Percentiles rank a stretch among this genome's conserved stretches.
These are phyloP conservation scores for Chromosphaera perkinsii DNA, from an alignment of 208 protist genomes.

Conservation along the genomic window DNA sequence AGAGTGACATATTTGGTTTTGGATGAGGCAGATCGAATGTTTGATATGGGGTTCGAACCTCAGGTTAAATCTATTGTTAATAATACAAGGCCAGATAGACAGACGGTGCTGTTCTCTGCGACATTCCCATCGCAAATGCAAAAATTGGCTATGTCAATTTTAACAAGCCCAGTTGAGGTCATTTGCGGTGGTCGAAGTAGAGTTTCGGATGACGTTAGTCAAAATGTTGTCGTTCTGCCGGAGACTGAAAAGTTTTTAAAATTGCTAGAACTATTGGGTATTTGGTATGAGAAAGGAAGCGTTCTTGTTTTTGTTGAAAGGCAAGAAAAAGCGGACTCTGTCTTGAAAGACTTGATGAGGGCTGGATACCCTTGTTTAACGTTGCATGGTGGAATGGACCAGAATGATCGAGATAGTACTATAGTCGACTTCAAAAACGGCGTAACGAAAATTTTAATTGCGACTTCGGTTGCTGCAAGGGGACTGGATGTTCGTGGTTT, in stretches of 20 bases:
- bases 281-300: constrained; percentile 37
- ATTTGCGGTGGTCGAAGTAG: constrained; percentile 47
- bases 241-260: constrained; percentile 58
- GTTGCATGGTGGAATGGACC: constrained; percentile 73
- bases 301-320: constrained; percentile 74
- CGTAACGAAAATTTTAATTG: constrained; percentile 59
- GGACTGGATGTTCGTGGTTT: constrained; percentile 76
- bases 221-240: constrained; percentile 58
- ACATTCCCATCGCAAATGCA: constrained; percentile 66
- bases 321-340: constrained; percentile 54
- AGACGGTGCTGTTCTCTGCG: constrained; percentile 94
- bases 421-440: constrained; percentile 68
- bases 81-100: constrained; percentile 83
- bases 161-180: constrained; percentile 52
- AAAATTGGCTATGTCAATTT: background rate
- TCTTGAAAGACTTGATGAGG: constrained; percentile 39
- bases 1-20: constrained; percentile 84
- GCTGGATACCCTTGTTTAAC: constrained; percentile 49
- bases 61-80: constrained; percentile 90
- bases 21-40: constrained; percentile 97
- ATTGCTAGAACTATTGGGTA: constrained; percentile 61
- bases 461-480: constrained; percentile 69
- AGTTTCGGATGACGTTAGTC: constrained; percentile 48
- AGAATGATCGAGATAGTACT: constrained; percentile 67
- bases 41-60: constrained; percentile 89